phyloP scores from a whole-genome alignment of 176 grass and related monocot genomes.

The Raddia guianensis region DNA sequence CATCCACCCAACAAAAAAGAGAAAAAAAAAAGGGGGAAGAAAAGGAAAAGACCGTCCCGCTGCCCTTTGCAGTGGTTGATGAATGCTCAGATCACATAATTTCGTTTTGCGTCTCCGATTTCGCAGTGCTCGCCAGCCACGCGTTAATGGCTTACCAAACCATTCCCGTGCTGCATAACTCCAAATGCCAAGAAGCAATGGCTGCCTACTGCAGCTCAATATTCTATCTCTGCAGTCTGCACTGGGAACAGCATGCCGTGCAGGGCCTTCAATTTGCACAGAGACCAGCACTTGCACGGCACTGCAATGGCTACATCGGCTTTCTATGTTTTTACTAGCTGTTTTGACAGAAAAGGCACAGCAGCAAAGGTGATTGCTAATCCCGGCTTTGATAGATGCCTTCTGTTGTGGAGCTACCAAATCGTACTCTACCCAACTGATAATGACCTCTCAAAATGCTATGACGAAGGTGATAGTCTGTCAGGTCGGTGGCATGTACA shows the following conservation, averaged over 20 bases:
- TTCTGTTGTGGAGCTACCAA: neutral
- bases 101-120: neutral
- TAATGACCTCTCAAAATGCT: neutral
- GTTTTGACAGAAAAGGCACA: neutral
- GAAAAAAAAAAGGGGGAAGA: too few species aligned
- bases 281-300: too few species aligned
- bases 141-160: neutral
- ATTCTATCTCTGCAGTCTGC: neutral
- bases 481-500: neutral
- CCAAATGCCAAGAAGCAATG: slow-evolving; percentile 25
- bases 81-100: slow-evolving; percentile 2
- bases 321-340: neutral
- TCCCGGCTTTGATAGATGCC: neutral
- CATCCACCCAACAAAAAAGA: neutral
- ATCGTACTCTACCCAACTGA: neutral
- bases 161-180: slow-evolving; percentile 32
- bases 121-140: neutral
- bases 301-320: neutral
- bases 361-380: neutral
- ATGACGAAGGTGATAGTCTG: neutral
- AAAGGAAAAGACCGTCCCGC: neutral
- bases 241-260: neutral
- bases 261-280: neutral
- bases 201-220: neutral
- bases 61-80: neutral